Base-by-base conservation (phyloP, 169 alveolate species). In the Plasmodium adleri region DNA sequence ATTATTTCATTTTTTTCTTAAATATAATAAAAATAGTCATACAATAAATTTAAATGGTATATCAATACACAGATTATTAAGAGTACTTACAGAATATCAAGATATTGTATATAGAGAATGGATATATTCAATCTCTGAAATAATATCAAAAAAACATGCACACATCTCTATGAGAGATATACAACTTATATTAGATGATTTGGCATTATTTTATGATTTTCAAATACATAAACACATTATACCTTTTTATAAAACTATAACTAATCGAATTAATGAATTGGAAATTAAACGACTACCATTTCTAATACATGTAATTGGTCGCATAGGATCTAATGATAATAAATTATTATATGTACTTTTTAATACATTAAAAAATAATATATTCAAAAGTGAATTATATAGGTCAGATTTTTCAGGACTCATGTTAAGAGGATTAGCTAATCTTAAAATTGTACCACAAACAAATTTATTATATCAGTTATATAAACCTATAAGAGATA, bases 151-250 rank as follows among this genome's bases (percentile, higher is more conserved):
- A 8, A 94, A 92, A 56, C 96, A 94, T 63, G 75, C 87, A 17
- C 96, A 94, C 76, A 72, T 94, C 20, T 72, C 93, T 15, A 94
- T 94, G 96, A 85, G 96, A n/a, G 96, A 94, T 28, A 73, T 94
- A 24, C 96, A 94, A 72, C 94, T 94, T 56, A 86, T 94, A 22
- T 76, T 94, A 47, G 96, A 94, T 39, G 96, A 94, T 72, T 92
- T 94, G 20, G 93, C 96, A 0, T 87, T 94, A 17, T 94, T 94
- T 85, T 94, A 94, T 59, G 96, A 94, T 73, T 94, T 94, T 47
- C 93, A 92, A 32, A 94, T 94, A 43, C 96, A 94, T 66, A 59
- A 94, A 52, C 91, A 86, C 1, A 89, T 94, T 45, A 68, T 49
- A 59, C 88, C 88, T 49, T 92, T 94, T 68, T 94, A 94, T 43